These are phyloP conservation scores for Aurinia saxatilis DNA, from an alignment of 345 rosid genomes.

Conservation along the genomic window DNA sequence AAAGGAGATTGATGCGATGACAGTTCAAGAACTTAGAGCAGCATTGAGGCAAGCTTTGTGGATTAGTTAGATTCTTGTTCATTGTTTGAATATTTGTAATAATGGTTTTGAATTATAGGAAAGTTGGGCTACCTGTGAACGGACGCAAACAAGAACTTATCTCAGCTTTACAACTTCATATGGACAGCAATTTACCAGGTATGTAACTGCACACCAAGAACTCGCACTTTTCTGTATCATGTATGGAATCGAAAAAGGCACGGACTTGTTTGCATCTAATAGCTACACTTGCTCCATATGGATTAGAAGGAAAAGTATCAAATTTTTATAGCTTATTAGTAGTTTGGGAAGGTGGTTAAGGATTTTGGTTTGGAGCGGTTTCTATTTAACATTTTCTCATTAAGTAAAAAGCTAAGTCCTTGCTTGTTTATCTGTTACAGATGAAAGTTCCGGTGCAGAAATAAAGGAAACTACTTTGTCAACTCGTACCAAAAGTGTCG, in stretches of 20 bases:
- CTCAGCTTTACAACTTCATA: slow-evolving; percentile 49
- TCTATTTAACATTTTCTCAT: neutral
- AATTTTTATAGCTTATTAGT: neutral
- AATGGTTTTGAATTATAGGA: slow-evolving; percentile 38
- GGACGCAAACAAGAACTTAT: slow-evolving; percentile 72
- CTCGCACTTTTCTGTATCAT: neutral
- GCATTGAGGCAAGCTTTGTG: slow-evolving; percentile 46
- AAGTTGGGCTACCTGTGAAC: slow-evolving; percentile 60
- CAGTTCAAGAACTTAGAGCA: slow-evolving; percentile 64
- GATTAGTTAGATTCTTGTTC: neutral
- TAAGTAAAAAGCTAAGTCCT: neutral
- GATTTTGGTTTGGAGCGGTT: neutral
- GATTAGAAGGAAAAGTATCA: neutral
- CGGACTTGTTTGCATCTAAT: neutral
- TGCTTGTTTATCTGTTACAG: slow-evolving; percentile 26
- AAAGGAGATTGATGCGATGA: slow-evolving; percentile 49
- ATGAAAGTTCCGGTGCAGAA: slow-evolving; percentile 32
- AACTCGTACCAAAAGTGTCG: slow-evolving; percentile 21
- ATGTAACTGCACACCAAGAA: slow-evolving; percentile 1
- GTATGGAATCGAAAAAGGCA: neutral
- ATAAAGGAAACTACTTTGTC: slow-evolving; percentile 24
- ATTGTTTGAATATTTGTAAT: slow-evolving; percentile 16
- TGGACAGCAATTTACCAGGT: slow-evolving; percentile 47
- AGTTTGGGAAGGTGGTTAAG: neutral
- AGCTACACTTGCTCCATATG: neutral